Evolutionary conservation across 2,329 filamentous ascomycete species (phyloP), one percentile per base, ranked within the genome.

Genomic region (Paecilomyces variotii): DNA sequence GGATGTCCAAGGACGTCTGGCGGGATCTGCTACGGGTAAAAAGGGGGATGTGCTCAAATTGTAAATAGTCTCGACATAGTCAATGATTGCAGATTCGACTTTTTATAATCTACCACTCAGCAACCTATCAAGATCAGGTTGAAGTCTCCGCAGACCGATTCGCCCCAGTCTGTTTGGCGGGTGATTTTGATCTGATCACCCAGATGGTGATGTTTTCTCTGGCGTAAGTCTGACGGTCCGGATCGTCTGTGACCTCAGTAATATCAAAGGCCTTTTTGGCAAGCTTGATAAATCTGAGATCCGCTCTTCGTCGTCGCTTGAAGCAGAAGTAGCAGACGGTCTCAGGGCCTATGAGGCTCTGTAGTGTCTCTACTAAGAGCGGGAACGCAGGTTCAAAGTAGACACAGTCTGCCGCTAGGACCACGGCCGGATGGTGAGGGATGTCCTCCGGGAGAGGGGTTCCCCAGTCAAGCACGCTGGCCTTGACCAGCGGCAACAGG

Each of bases 361-460:
- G 79, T 63, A 97, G 77, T 4, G 93, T 97, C 62, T 85, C 78
- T 69, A 94, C 82, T 53, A 99, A 82, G 34, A 97, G 80, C 30
- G 93, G 92, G 70, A 97, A 97, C 0, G 94, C 90, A 2, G 93
- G 91, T 74, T 97, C 94, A 73, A 96, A 96, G 78, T 97, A 99
- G 54, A 96, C 91, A 75, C 93, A 97, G 74, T 97, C 94, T 49
- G 92, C 93, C 2, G 94, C 94, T n/a, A 97, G 82, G 58, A 99
- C 86, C 57, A 96, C 80, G 67, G 92, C 86, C 19, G 91, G 90
- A 80, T 79, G 57, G 80, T 63, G 56, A 25, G 73, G 74, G 34
- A 77, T 70, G 34, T 55, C 78, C 62, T 58, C 65, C 56, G 59
- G 74, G 57, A 60, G 76, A 71, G 77, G 67, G 32, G 75, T 68